Evolutionary conservation across 1,284 basidiomycete genomes (phyloP), one percentile per base, ranked within the genome.

Genomic region (Sporisorium scitamineum): DNA sequence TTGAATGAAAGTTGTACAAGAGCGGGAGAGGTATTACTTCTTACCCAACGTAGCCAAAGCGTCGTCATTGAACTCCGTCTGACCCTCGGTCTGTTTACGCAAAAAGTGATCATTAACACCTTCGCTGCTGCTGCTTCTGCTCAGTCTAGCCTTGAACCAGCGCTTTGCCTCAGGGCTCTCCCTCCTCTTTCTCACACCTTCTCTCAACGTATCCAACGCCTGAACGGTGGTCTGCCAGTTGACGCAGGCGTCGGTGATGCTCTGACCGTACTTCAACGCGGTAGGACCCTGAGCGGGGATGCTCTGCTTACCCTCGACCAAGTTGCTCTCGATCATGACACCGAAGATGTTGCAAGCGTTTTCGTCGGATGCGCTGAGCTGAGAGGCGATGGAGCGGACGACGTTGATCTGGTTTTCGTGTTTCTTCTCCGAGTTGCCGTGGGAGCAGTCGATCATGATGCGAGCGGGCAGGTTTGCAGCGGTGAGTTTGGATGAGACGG

Each of bases 321-420:
- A 89, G 86, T 99, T 96, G 53, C 92, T 94, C 87, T 99, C 97
- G 71, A 98, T 89, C 97, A 99, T 99, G 69, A 97, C 94, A 66
- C 96, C 96, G 89, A 97, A 92, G 78, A 99, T 94, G 83, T 90
- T 89, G 56, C 76, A 75, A 2, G 67, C 61, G 48, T 61, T 47
- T 13, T 67, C 68, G 34, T 78, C 71, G 32, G 70, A 78, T 2
- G 41, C 31, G 5, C 59, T 20, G 41, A 84, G 73, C 59, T 84
- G 83, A 32, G 65, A 42, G 80, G 92, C 85, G 64, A 90, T 86
- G 70, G 88, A 87, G 20, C 87, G 81, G 26, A 88, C 88, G 39
- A 89, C 89, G 55, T 87, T 84, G 47, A 88, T 86, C 80, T 90
- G 90, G 75, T 88, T 88, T 70, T 87, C 85, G 80, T 90, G 89